Percentiles rank a stretch among this genome's conserved stretches.
Evolutionary conservation across 1,139 yeast genomes (phyloP).

Genomic region (Starmera stellimalicola): DNA sequence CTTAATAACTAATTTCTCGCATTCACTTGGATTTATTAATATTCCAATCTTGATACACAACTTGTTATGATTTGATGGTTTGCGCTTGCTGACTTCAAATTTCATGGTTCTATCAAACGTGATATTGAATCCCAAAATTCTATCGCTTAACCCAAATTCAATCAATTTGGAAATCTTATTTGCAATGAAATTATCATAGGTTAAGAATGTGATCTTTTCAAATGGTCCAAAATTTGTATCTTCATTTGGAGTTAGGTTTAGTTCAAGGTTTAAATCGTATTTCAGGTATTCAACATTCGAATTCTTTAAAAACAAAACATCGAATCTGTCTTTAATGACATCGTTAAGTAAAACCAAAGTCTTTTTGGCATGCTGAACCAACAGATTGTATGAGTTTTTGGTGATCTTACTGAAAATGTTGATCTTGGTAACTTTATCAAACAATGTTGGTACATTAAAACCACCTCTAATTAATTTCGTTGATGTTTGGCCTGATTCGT

Average conservation of each 20-base stretch:
- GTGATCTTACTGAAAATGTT: conserved; percentile 82
- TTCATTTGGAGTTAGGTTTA: conserved; percentile 33
- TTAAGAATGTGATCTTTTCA: conserved; percentile 65
- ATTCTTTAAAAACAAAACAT: conserved; percentile 66
- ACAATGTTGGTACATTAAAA: conserved; percentile 63
- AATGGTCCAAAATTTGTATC: conserved; percentile 46
- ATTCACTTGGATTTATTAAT: conserved; percentile 59
- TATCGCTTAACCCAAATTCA: conserved; percentile 55
- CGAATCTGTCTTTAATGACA: conserved; percentile 76
- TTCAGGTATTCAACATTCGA: conserved; percentile 46
- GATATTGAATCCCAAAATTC: conserved; percentile 41
- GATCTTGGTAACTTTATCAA: conserved; percentile 64
- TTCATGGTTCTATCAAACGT: conserved; percentile 18
- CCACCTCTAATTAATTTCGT: conserved; percentile 49
- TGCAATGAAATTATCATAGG: conserved; percentile 57
- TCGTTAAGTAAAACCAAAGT: conserved; percentile 67
- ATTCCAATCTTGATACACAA: conserved; percentile 45
- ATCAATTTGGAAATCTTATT: conserved; percentile 54
- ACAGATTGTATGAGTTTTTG: conserved; percentile 48
- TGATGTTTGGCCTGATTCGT: no score
- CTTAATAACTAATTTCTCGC: conserved; percentile 73
- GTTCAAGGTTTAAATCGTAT: conserved; percentile 53
- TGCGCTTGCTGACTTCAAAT: conserved; percentile 47
- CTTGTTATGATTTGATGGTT: conserved; percentile 29
- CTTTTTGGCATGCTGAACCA: conserved; percentile 58